Evolutionary conservation across 805 yeast species (phyloP).

Genomic region (Zygoascus bituminiphila): DNA sequence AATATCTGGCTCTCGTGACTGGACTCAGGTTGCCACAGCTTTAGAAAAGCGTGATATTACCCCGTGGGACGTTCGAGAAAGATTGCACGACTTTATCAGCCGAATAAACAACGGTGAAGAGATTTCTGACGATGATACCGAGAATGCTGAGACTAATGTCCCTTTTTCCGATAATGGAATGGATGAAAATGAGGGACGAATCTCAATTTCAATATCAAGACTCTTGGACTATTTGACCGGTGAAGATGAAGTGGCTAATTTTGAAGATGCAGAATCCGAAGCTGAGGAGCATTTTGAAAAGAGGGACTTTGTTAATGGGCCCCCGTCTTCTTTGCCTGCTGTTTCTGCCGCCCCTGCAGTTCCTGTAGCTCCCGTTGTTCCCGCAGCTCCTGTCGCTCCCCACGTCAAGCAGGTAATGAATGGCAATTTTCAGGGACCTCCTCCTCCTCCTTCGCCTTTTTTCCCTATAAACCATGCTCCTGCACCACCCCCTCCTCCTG

Average conservation of each 20-base stretch:
- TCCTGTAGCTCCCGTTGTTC: background rate
- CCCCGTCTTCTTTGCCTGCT: background rate
- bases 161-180: background rate
- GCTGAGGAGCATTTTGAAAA: background rate
- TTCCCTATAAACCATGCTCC: background rate
- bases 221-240: background rate
- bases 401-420: background rate
- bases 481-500: background rate
- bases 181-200: slow-evolving; percentile 2
- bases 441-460: background rate
- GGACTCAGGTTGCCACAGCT: background rate
- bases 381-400: background rate
- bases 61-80: slow-evolving; percentile 1
- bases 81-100: background rate
- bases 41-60: background rate
- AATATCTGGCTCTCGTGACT: background rate
- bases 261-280: background rate
- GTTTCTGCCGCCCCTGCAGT: background rate
- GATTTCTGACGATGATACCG: slow-evolving; percentile 1
- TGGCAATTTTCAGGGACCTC: background rate
- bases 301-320: background rate
- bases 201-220: background rate
- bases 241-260: background rate
- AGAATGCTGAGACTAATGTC: slow-evolving; percentile 1
- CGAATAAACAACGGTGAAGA: background rate